Percentiles rank a stretch among this genome's conserved stretches.
These are phyloP conservation scores for Cercophora newfieldiana DNA, from an alignment of 495 filamentous ascomycete species.

Conservation along the genomic window DNA sequence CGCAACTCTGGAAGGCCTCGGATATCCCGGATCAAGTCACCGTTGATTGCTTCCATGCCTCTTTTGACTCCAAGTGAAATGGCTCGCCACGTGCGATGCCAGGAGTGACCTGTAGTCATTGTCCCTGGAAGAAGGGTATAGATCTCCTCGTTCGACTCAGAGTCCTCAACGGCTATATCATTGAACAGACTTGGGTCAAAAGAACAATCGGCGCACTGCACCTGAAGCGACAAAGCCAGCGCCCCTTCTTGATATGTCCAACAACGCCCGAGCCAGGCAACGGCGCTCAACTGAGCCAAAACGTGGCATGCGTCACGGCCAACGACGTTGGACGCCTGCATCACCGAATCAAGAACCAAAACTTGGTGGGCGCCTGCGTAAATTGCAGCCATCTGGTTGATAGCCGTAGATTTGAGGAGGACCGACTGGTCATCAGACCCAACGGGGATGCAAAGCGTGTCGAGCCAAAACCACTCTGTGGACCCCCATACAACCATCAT, in stretches of 20 bases:
- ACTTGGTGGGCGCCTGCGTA: conserved; percentile 6
- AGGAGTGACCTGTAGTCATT: not conserved
- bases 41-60: not conserved
- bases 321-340: not conserved
- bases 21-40: not conserved
- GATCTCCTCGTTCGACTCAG: not conserved
- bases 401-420: not conserved
- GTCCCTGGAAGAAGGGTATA: conserved; percentile 6
- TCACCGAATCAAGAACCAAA: conserved; percentile 1
- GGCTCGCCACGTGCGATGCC: not conserved
- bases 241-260: conserved; percentile 12
- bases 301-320: conserved; percentile 3
- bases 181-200: not conserved
- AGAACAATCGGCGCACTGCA: conserved; percentile 6
- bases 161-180: not conserved
- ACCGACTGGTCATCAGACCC: not conserved
- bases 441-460: conserved; percentile 6
- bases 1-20: not conserved
- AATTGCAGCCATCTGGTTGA: conserved; percentile 7
- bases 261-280: conserved; percentile 3
- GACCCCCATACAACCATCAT: not conserved
- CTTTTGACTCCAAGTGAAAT: not conserved
- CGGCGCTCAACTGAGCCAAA: not conserved
- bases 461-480: conserved; percentile 13
- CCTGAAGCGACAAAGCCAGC: conserved; percentile 7